Percentiles rank a stretch among this genome's conserved stretches.
phyloP scores from a whole-genome alignment of 495 filamentous ascomycete genomes.

The Aspergillus bertholletiae region DNA sequence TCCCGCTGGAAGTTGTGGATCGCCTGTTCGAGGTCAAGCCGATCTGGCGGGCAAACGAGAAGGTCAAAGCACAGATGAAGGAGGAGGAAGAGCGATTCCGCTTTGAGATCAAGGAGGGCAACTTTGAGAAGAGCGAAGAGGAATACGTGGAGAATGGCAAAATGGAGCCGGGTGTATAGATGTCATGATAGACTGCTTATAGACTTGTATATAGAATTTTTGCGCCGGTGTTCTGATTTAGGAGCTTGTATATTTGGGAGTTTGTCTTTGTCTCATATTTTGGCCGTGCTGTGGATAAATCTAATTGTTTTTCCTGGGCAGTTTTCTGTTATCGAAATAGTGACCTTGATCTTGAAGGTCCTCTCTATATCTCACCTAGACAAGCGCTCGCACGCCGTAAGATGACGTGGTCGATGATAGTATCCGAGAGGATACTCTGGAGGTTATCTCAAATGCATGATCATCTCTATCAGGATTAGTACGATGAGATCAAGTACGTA shows the following conservation, averaged over 20 bases:
- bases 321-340: too few species aligned
- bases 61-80: constrained; percentile 25
- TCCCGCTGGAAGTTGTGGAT: constrained; percentile 48
- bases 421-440: too few species aligned
- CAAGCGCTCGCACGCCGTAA: too few species aligned
- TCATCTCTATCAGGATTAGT: too few species aligned
- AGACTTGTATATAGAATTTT: neutral
- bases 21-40: constrained; percentile 56
- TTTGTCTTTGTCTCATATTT: too few species aligned
- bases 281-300: too few species aligned
- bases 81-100: constrained; percentile 37
- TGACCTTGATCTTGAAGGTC: too few species aligned
- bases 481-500: neutral
- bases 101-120: constrained; percentile 28
- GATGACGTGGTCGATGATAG: too few species aligned
- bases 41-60: constrained; percentile 48
- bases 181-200: neutral
- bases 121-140: constrained; percentile 12
- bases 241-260: too few species aligned
- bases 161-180: neutral
- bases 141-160: constrained; percentile 12
- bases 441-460: too few species aligned
- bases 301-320: too few species aligned
- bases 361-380: too few species aligned
- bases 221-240: neutral